Evolutionary conservation across 2,329 filamentous ascomycete species (phyloP).

Genomic region (Verticillium zaregamsianum): DNA sequence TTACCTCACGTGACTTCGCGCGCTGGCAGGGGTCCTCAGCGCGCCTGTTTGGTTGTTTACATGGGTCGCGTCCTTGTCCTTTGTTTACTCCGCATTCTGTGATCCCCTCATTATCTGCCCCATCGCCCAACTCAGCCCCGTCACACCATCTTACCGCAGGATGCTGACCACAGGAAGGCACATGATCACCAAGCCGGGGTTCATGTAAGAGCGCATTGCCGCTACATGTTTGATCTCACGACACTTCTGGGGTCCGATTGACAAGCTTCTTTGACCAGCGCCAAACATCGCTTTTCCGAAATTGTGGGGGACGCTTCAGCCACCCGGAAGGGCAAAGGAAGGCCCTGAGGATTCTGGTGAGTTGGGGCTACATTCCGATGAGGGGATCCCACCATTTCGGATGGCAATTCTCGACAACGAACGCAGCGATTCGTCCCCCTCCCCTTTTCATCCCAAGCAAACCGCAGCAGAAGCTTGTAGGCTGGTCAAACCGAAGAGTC

Average conservation of each 20-base stretch:
- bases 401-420: not conserved
- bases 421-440: not conserved
- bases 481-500: not conserved
- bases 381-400: not conserved
- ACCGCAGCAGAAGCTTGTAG: not conserved
- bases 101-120: not conserved
- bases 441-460: not conserved
- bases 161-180: not conserved
- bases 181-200: not conserved
- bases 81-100: constrained; percentile 11
- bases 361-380: not conserved
- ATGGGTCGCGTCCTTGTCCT: constrained; percentile 9
- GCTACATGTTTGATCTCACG: not conserved
- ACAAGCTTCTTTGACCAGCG: not conserved
- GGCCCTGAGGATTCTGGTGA: not conserved
- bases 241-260: not conserved
- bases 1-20: constrained; percentile 11
- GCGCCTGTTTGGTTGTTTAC: constrained; percentile 10
- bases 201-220: not conserved
- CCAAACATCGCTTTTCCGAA: not conserved
- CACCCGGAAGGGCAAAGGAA: not conserved
- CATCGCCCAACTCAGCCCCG: not conserved
- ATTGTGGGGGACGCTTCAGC: not conserved
- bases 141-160: not conserved
- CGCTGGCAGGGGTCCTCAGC: not conserved